These are phyloP conservation scores for Ambrosia artemisiifolia DNA, from an alignment of 129 eudicot genomes.

Conservation along the genomic window DNA sequence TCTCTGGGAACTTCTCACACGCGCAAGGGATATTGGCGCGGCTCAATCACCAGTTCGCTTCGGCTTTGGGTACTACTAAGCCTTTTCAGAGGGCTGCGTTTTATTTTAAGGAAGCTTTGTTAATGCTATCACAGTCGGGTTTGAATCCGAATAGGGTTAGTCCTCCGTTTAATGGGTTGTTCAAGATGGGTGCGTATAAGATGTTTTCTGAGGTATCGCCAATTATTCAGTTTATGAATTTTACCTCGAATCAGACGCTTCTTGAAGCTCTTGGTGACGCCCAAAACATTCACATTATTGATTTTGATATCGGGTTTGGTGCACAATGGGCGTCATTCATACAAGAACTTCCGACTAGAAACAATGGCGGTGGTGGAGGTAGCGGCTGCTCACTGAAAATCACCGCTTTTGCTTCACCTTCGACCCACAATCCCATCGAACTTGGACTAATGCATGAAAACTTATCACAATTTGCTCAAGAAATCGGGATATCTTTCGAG, in stretches of 20 bases:
- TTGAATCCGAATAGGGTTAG: constrained; percentile 17
- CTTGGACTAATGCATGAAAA: constrained; percentile 60
- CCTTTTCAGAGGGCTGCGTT: constrained; percentile 61
- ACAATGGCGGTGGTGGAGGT: constrained; percentile 18
- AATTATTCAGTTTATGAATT: constrained; percentile 50
- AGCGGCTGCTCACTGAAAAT: constrained; percentile 45
- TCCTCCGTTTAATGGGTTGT: constrained; percentile 45
- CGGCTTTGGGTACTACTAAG: constrained; percentile 34
- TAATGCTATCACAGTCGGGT: constrained; percentile 24
- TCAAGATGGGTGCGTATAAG: constrained; percentile 71
- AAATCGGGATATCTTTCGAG: constrained; percentile 46
- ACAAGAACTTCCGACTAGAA: constrained; percentile 55
- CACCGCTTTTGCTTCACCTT: constrained; percentile 69
- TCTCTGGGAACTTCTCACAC: constrained; percentile 61
- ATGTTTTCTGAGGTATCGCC: constrained; percentile 64
- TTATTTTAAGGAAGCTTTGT: constrained; percentile 57
- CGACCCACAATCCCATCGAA: constrained; percentile 60
- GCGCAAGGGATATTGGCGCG: constrained; percentile 98
- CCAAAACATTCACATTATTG: constrained; percentile 54
- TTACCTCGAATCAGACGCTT: constrained; percentile 61
- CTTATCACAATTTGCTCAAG: constrained; percentile 53
- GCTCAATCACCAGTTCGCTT: constrained; percentile 81
- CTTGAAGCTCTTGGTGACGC: constrained; percentile 59
- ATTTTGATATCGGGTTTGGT: constrained; percentile 76
- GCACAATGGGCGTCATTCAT: constrained; percentile 76